Conservation (phyloP, 2,329 filamentous ascomycete species). For the Kalaharituber pfeilii region DNA sequence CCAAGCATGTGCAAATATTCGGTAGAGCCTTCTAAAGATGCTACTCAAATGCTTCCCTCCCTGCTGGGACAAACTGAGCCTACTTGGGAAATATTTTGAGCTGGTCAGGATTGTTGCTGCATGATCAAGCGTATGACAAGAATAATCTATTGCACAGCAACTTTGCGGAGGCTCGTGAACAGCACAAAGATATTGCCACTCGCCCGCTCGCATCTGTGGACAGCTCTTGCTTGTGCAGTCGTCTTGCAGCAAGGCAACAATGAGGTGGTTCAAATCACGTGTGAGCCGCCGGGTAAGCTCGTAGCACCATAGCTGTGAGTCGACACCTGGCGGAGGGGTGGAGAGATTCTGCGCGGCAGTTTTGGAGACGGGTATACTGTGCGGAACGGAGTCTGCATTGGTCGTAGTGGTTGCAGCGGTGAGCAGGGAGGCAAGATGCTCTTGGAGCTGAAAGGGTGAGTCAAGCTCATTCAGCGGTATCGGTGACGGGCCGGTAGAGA, state of each 20-base stretch:
- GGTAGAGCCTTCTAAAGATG: constrained; percentile 82
- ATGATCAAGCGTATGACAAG: constrained; percentile 96
- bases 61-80: constrained; percentile 31
- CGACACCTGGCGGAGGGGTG: constrained; percentile 61
- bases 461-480: constrained; percentile 55
- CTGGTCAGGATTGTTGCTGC: constrained; percentile 87
- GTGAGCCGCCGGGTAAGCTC: constrained; percentile 94
- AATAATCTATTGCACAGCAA: constrained; percentile 97
- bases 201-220: constrained; percentile 93
- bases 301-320: constrained; percentile 87
- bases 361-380: constrained; percentile 55
- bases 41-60: constrained; percentile 78
- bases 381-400: constrained; percentile 28
- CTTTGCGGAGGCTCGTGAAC: constrained; percentile 93
- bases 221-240: constrained; percentile 74
- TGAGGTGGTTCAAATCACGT: constrained; percentile 79
- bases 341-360: constrained; percentile 59
- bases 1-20: constrained; percentile 97
- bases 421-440: constrained; percentile 87
- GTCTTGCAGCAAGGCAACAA: constrained; percentile 86
- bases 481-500: constrained; percentile 79
- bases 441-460: constrained; percentile 90
- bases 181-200: constrained; percentile 98
- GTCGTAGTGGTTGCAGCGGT: constrained; percentile 1
- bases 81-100: constrained; percentile 84